phyloP scores from a whole-genome alignment of 768 basidiomycete species.

The Suillus variegatus region DNA sequence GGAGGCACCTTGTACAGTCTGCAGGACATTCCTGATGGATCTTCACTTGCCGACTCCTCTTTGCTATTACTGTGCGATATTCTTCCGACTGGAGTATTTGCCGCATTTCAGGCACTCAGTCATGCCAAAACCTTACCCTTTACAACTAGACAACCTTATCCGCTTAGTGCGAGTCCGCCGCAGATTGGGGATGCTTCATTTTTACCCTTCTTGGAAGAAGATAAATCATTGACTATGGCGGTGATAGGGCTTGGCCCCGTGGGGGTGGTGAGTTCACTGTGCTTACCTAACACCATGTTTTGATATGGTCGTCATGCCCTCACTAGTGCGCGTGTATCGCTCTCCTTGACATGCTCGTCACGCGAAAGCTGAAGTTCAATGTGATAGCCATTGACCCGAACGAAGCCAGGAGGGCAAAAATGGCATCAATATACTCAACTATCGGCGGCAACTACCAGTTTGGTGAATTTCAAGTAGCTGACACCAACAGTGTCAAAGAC shows the following conservation, averaged over 20 bases:
- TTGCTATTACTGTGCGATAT: conserved; percentile 76
- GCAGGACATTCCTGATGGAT: conserved; percentile 48
- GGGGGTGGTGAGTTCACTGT: conserved; percentile 49
- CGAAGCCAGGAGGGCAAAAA: conserved; percentile 57
- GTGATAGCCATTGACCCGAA: conserved; percentile 68
- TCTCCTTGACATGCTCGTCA: conserved; percentile 60
- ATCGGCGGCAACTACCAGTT: conserved; percentile 43
- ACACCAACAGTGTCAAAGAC: conserved; percentile 52
- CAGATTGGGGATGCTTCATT: conserved; percentile 5
- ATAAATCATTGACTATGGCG: conserved; percentile 59
- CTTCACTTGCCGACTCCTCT: conserved; percentile 61
- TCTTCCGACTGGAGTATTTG: conserved; percentile 79
- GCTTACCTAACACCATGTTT: conserved; percentile 1
- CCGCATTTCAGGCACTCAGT: conserved; percentile 67
- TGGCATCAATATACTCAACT: conserved; percentile 54
- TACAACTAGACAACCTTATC: conserved; percentile 61
- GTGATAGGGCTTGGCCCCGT: conserved; percentile 80
- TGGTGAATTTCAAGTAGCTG: conserved; percentile 51
- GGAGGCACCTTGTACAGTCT: conserved; percentile 77
- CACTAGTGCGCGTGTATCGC: conserved; percentile 60
- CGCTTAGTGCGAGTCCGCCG: conserved; percentile 30
- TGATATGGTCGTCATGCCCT: neutral
- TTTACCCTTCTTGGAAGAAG: conserved; percentile 42
- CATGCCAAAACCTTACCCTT: conserved; percentile 71
- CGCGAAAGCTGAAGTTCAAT: conserved; percentile 46